Evolutionary conservation across 768 basidiomycete species (phyloP), one percentile per base, ranked within the genome.

Genomic region (Lactarius deliciosus): DNA sequence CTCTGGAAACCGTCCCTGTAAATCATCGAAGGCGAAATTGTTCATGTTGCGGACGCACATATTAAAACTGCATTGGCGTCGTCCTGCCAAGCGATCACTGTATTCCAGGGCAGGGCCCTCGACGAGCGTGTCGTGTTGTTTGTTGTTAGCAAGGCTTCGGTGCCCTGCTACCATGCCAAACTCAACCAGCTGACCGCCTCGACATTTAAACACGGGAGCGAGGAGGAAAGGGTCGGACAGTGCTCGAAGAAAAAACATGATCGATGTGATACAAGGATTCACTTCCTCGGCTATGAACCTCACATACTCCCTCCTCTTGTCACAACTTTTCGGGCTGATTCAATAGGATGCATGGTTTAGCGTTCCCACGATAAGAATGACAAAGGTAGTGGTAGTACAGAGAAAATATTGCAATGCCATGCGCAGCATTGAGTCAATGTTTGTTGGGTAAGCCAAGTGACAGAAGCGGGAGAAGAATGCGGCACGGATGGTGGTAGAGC

Each of bases 11-110:
- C 69, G 9, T 81, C 81, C 75, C 71, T 81, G 40, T 72, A 79
- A 41, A 68, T 79, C 34, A 79, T 77, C 1, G 77, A 79, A 65
- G 74, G 75, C 56, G 78, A 79, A 25, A 28, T 80, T 22, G 68
- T 75, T 45, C 47, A 63, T 16, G 68, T 70, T 20, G 50, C 75
- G n/a, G 73, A 80, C 22, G 70, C 71, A 6, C 79, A 80, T 70
- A 62, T 81, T 66, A 70, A 73, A 20, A 79, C 72, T 3, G 75
- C 79, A 1, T 80, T 80, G 64, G 79, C 80, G 53, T 81, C 81
- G 69, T 68, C 79, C 38, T 71, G 71, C 41, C 72, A 76, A 67
- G 71, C 72, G 15, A 74, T 81, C 61, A 64, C 74, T n/a, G 72
- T 74, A 15, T 79, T 80, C 73, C 67, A 75, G 61, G 61, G 71